phyloP scores from a whole-genome alignment of 768 basidiomycete genomes.

The Hebeloma cylindrosporum region DNA sequence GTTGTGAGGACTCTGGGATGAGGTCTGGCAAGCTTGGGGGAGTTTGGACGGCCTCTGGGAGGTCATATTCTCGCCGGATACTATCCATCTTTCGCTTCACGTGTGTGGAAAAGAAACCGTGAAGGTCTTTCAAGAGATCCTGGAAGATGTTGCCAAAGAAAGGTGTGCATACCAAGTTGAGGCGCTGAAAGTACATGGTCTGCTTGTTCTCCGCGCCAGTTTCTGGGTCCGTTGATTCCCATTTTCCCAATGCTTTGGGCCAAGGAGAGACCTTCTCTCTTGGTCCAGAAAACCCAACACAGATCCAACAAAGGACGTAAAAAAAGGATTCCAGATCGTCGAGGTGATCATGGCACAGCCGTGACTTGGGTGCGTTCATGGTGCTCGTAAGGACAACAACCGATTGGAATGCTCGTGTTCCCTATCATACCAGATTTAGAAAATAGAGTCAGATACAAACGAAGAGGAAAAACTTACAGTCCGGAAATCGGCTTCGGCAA shows the following conservation, averaged over 20 bases:
- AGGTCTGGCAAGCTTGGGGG: background rate
- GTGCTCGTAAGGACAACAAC: constrained; percentile 6
- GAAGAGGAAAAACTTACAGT: constrained; percentile 1
- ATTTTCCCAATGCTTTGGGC: background rate
- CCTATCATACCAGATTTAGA: constrained; percentile 1
- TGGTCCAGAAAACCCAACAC: constrained; percentile 1
- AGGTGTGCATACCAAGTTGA: background rate
- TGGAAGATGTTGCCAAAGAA: constrained; percentile 2
- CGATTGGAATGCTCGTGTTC: constrained; percentile 15
- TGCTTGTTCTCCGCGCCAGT: background rate
- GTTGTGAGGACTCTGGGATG: background rate
- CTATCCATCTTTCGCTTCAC: background rate
- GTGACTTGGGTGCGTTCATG: background rate
- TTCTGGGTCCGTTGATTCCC: background rate
- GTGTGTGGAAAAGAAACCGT: background rate
- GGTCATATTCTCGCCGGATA: background rate
- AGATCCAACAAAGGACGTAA: constrained; percentile 12
- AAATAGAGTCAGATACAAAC: background rate
- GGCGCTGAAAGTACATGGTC: background rate
- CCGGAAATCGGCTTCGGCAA: constrained; percentile 3
- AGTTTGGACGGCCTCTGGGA: background rate
- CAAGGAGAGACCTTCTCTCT: background rate
- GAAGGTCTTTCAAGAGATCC: background rate
- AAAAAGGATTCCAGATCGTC: constrained; percentile 18
- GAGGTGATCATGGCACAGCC: constrained; percentile 10